Base-by-base conservation (phyloP, 164 flowering plant genomes). In the Pachysandra terminalis region DNA sequence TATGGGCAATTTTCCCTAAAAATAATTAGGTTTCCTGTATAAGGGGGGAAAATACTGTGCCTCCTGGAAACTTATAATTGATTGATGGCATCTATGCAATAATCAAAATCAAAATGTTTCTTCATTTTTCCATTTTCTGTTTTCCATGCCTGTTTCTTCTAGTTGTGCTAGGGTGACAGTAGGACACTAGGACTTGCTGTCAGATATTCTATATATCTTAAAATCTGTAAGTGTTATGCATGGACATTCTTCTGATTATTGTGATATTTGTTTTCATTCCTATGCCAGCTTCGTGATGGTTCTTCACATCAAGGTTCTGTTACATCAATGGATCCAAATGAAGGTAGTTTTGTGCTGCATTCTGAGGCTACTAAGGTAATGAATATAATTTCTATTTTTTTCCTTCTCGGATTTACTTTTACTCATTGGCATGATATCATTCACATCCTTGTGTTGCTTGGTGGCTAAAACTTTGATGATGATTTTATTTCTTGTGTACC, bases 251-350 rank as follows among this genome's bases (percentile, higher is more conserved):
- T 59, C 37, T 64, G 56, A 23, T 16, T 49, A 55, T 12, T 56
- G 27, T 16, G 5, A 3, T 49, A 16, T 53, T 58, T 61, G 28
- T 70, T 54, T 37, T 67, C 63, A 22, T 68, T 51, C 17, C 19
- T 70, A 23, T 78, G 68, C 69, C 74, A 94, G 98, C 95, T 94
- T 75, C 88, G 89, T 68, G 98, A 94, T 85, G 98, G 97, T 32
- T 86, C 96, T 61, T 74, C 88, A 7, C 98, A 94, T 81, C 93
- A 80, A 67, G 97, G 98, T 27, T 90, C 97, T 68, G 98, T 94
- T 37, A 94, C 97, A 61, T 94, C 98, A 41, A 94, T 94, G 98
- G 98, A 94, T 48, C 91, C 97, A 71, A 91, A 94, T 71, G 96
- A 90, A 75, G 97, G 83, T 51, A 87, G 77, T 57, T 94, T 94